Evolutionary conservation across 768 basidiomycete genomes (phyloP).

Genomic region (Lentinula guzmanii): DNA sequence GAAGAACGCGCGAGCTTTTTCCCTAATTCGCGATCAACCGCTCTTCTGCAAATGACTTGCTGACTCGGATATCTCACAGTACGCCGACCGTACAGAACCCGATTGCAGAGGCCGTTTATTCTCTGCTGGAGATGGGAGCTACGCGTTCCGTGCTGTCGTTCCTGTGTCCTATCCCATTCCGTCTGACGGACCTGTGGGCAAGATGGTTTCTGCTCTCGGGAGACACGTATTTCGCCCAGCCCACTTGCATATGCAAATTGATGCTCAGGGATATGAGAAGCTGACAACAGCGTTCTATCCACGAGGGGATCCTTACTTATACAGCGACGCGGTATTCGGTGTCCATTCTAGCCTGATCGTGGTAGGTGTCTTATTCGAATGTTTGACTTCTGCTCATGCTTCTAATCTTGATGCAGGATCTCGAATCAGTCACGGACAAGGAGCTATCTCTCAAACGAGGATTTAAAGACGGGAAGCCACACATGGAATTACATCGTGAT

Average conservation of each 20-base stretch:
- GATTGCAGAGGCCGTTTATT: constrained; percentile 71
- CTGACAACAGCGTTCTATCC: constrained; percentile 73
- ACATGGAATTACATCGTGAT: constrained; percentile 32
- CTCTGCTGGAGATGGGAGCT: constrained; percentile 56
- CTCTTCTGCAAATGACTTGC: background rate
- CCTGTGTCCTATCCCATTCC: constrained; percentile 72
- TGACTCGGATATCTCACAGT: constrained; percentile 39
- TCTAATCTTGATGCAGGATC: constrained; percentile 29
- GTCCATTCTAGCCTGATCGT: constrained; percentile 75
- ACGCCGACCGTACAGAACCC: constrained; percentile 45
- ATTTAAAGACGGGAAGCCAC: constrained; percentile 33
- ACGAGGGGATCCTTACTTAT: constrained; percentile 59
- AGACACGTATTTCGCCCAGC: constrained; percentile 76
- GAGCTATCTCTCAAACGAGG: constrained; percentile 50
- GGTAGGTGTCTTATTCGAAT: constrained; percentile 32
- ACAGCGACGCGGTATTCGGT: constrained; percentile 76
- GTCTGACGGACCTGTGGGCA: constrained; percentile 70
- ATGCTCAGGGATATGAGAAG: constrained; percentile 68
- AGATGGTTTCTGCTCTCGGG: constrained; percentile 45
- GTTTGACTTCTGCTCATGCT: background rate
- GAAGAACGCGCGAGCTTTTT: background rate
- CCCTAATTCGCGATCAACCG: background rate
- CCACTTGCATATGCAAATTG: constrained; percentile 63
- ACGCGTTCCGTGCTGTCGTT: constrained; percentile 69
- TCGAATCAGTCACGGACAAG: constrained; percentile 48